Evolutionary conservation across 2,329 filamentous ascomycete species (phyloP), one percentile per base, ranked within the genome.

Genomic region (Penicillium sp.): DNA sequence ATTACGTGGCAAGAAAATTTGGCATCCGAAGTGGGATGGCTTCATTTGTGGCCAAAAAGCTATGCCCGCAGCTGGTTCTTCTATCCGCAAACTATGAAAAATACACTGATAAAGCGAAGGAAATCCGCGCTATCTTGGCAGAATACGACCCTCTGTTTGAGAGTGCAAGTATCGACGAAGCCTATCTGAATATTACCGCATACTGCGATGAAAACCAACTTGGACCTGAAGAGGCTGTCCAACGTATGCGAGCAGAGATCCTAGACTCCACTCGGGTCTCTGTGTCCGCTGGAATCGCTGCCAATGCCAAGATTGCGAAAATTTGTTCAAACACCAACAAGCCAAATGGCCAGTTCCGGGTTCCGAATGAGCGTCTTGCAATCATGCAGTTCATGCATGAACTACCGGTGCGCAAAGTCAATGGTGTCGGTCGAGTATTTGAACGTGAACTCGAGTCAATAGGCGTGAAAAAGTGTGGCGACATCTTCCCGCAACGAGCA

Each of bases 301-400:
- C 91, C 1, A 99, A 99, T 71, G 88, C 92, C 0, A 93, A 92
- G 68, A 80, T 99, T 13, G 93, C 94, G 29, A 99, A 99, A 74
- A 96, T 99, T 31, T 91, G 89, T 65, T 96, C 91, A 16, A 97
- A 99, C 69, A 85, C 89, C 71, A 97, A 97, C 74, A 99, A 99
- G 69, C 94, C 94, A 0, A 96, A 99, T 64, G 94, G 94, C 0
- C 94, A 97, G 68, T 97, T 89, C 64, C 76, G 84, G 9, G 78
- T 97, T 1, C 82, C 88, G 0, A 89, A 82, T 49, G 87, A 96
- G 39, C 83, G 92, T 9, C 75, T 78, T 24, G 81, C 85, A 1
- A 91, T 99, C 56, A 86, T 97, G 83, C 77, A 81, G 0, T 97
- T 97, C 68, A 96, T 97, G 89, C 81, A 83, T 10, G 83, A 87